Percentiles rank a stretch among this genome's conserved stretches.
phyloP scores from a whole-genome alignment of 2,329 filamentous ascomycete species.

The Stagonosporopsis rhizophila region DNA sequence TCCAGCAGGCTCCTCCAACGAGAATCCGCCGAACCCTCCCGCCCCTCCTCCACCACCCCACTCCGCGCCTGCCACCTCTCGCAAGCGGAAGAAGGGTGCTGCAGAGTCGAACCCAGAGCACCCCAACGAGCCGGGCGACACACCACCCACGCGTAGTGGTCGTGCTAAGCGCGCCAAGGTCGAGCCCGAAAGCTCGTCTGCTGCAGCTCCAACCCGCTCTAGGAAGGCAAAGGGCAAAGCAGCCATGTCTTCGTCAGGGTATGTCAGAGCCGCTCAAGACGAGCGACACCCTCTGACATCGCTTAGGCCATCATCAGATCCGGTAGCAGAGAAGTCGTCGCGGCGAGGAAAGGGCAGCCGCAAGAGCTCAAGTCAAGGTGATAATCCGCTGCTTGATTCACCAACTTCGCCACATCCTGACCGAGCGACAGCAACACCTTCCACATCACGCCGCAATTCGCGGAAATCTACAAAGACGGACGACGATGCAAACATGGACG shows the following conservation, averaged over 20 bases:
- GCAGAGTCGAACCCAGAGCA: slow-evolving; percentile 56
- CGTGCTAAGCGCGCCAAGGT: slow-evolving; percentile 66
- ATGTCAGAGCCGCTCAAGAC: slow-evolving; percentile 42
- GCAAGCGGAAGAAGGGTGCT: slow-evolving; percentile 78
- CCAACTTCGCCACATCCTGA: slow-evolving; percentile 38
- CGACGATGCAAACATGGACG: slow-evolving; percentile 74
- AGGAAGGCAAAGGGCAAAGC: slow-evolving; percentile 67
- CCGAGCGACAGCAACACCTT: slow-evolving; percentile 30
- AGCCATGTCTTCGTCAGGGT: slow-evolving; percentile 78
- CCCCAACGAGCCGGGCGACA: slow-evolving; percentile 50
- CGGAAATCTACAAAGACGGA: slow-evolving; percentile 55
- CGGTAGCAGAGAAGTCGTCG: slow-evolving; percentile 69
- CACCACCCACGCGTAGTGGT: slow-evolving; percentile 43
- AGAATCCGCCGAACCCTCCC: slow-evolving; percentile 49
- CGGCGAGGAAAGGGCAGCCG: slow-evolving; percentile 78
- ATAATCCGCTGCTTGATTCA: slow-evolving; percentile 23
- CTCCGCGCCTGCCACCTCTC: slow-evolving; percentile 59
- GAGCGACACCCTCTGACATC: slow-evolving; percentile 30
- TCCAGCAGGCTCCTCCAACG: slow-evolving; percentile 68
- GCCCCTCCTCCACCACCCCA: slow-evolving; percentile 49
- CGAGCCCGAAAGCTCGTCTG: slow-evolving; percentile 61
- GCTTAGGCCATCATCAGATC: slow-evolving; percentile 67
- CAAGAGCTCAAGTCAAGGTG: slow-evolving; percentile 69
- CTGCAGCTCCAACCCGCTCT: slow-evolving; percentile 47
- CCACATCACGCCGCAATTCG: slow-evolving; percentile 42